Base-by-base conservation (phyloP, 2,329 filamentous ascomycete species). In the Pyrenochaeta sp. region DNA sequence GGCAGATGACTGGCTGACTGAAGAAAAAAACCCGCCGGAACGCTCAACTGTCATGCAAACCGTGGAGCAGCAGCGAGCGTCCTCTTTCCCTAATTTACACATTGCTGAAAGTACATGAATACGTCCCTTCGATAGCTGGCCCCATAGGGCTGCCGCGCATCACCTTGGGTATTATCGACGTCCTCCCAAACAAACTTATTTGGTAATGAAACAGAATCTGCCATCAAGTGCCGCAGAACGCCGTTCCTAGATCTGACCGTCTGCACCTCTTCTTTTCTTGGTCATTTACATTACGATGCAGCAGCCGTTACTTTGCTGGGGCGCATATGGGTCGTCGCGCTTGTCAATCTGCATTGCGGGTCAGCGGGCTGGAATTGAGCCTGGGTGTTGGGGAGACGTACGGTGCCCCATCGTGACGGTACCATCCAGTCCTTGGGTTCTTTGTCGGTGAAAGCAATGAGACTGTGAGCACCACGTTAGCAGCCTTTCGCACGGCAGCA, bases 401-500 rank as follows among this genome's bases (percentile, higher is more conserved):
- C 83, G 50, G 87, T 84, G 60, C 93, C 93, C 94, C 94, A 99
- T 73, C 95, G 89, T 40, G 91, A 96, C 37, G 92, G 92, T 44
- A 97, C 92, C 94, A 99, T 97, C 79, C 96, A 97, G 74, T 99
- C 94, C 74, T 93, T 89, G 63, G 94, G 96, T 75, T 80, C 77
- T 60, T 90, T 92, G 75, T 96, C 96, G 77, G 93, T 97, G 79
- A 97, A 97, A 62, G 90, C 89, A 73, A 97, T 97, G 73, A 97
- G 89, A 74, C 94, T 99, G 68, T 55, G 28, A 20, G 38, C 29
- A 28, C 21, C 19, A 28, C 21, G 61, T 68, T 61, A 70, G 65
- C 51, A 17, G 24, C 20, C 23, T 13, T 22, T 35, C 10, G n/a
- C 5, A 24, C 36, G 37, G 35, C 22, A 29, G 31, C 18, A 41